These are phyloP conservation scores for Atkinsonella texensis DNA, from an alignment of 2,329 filamentous ascomycete genomes.

Conservation along the genomic window DNA sequence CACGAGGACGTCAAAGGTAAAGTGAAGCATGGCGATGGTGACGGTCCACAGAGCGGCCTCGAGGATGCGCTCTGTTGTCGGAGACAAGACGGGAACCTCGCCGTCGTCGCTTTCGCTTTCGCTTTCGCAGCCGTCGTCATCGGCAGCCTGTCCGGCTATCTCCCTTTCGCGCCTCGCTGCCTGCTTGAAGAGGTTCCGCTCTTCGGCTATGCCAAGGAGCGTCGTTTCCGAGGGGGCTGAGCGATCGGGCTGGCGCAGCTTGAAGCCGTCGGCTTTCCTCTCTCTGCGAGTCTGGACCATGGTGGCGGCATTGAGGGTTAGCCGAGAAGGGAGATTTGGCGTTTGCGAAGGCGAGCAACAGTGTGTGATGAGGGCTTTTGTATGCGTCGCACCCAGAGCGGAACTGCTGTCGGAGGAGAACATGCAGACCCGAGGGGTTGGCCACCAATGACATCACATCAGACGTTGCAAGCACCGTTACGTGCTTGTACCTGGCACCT, in stretches of 20 bases:
- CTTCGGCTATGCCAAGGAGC: constrained; percentile 59
- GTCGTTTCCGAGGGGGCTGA: constrained; percentile 50
- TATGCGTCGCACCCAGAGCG: no score
- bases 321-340: no score
- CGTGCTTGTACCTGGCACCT: no score
- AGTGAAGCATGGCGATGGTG: constrained; percentile 59
- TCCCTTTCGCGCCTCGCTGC: constrained; percentile 28
- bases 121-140: constrained; percentile 10
- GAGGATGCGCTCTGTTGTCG: constrained; percentile 37
- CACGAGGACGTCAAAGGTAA: constrained; percentile 68
- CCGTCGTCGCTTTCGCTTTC: constrained; percentile 21
- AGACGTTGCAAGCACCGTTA: no score
- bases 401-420: no score
- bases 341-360: no score
- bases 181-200: constrained; percentile 45
- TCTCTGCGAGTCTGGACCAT: constrained; percentile 41
- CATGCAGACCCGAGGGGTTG: no score
- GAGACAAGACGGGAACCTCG: constrained; percentile 22
- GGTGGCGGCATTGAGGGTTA: background rate
- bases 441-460: no score
- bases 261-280: constrained; percentile 39
- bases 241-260: constrained; percentile 58
- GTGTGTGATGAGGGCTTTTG: no score
- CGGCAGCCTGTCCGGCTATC: constrained; percentile 12
- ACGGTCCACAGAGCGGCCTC: constrained; percentile 47